Conservation (phyloP, 1,139 yeast genomes). For the Ogataea hybrid region DNA sequence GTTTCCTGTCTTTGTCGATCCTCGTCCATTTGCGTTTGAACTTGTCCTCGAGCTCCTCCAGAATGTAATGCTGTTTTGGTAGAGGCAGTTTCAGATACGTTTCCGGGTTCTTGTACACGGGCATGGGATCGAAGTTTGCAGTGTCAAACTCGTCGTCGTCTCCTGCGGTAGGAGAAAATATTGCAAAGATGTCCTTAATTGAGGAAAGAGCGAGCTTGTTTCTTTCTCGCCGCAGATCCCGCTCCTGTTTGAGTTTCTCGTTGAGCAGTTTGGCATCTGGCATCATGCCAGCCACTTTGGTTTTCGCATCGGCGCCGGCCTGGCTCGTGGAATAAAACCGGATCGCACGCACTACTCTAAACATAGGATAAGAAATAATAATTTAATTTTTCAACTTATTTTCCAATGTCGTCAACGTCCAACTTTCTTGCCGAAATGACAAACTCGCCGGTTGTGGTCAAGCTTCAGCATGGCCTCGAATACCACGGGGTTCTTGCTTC, state of each 20-base stretch:
- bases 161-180: conserved; percentile 28
- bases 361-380: not conserved
- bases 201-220: conserved; percentile 32
- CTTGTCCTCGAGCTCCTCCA: conserved; percentile 48
- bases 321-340: conserved; percentile 1
- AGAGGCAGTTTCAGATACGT: conserved; percentile 45
- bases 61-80: conserved; percentile 58
- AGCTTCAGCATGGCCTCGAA: conserved; percentile 82
- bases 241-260: conserved; percentile 25
- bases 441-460: conserved; percentile 79
- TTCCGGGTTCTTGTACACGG: conserved; percentile 47
- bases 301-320: conserved; percentile 5
- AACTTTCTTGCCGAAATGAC: conserved; percentile 75
- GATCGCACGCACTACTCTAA: conserved; percentile 1
- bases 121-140: conserved; percentile 42
- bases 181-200: conserved; percentile 30
- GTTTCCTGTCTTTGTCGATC: conserved; percentile 44
- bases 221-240: conserved; percentile 28
- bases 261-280: conserved; percentile 26
- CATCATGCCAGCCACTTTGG: conserved; percentile 14
- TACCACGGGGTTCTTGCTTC: conserved; percentile 75
- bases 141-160: conserved; percentile 42
- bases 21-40: conserved; percentile 53
- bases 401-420: conserved; percentile 45
- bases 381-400: conserved; percentile 1